Conservation (phyloP, 2,329 filamentous ascomycete species). For the Hypoxylon sp. region DNA sequence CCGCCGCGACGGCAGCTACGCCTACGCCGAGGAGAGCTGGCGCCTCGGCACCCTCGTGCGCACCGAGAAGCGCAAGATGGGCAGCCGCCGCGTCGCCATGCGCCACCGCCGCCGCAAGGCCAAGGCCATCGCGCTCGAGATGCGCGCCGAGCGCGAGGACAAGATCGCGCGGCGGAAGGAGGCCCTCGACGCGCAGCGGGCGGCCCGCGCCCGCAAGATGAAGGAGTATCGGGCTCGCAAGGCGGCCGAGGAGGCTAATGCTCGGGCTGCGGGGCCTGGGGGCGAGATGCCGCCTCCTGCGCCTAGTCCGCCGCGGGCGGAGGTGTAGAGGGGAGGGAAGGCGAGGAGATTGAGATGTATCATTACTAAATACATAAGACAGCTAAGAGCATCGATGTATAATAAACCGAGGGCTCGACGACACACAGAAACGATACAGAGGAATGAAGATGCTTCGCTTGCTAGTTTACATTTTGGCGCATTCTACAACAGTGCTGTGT, state of each 20-base stretch:
- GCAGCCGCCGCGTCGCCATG: constrained; percentile 62
- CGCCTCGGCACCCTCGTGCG: constrained; percentile 66
- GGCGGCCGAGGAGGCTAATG: constrained; percentile 28
- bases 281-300: constrained; percentile 26
- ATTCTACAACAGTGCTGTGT: neutral
- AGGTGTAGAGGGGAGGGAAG: constrained; percentile 19
- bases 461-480: neutral
- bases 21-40: constrained; percentile 72
- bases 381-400: neutral
- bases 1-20: constrained; percentile 62
- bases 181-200: constrained; percentile 47
- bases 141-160: constrained; percentile 49
- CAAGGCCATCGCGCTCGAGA: constrained; percentile 49
- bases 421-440: neutral
- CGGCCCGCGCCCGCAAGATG: constrained; percentile 42
- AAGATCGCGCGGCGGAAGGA: constrained; percentile 51
- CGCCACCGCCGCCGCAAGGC: constrained; percentile 61
- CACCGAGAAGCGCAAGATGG: constrained; percentile 61
- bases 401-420: neutral
- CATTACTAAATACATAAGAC: neutral
- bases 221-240: constrained; percentile 43
- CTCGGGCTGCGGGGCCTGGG: constrained; percentile 3
- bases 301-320: constrained; percentile 37
- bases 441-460: neutral
- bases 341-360: neutral